Percentiles rank a stretch among this genome's conserved stretches.
These are phyloP conservation scores for Coemansia sp. DNA, from an alignment of 192 early-diverging fungal genomes.

Conservation along the genomic window DNA sequence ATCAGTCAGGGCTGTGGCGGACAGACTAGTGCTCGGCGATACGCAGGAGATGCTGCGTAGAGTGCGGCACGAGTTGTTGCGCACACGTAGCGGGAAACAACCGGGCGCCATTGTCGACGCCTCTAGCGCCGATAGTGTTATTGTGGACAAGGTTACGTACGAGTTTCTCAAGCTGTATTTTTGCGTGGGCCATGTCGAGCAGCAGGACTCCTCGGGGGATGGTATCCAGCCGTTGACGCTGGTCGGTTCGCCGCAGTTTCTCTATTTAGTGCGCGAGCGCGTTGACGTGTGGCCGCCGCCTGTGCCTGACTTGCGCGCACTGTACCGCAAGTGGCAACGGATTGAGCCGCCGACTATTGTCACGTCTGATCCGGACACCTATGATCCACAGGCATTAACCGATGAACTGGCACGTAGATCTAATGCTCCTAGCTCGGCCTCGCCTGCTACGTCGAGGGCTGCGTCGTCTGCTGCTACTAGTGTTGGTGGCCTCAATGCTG, in stretches of 20 bases:
- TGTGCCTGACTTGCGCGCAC: slow-evolving; percentile 35
- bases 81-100: slow-evolving; percentile 23
- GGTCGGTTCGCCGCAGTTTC: slow-evolving; percentile 47
- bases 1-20: not conserved
- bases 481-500: slow-evolving; percentile 1
- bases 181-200: slow-evolving; percentile 34
- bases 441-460: slow-evolving; percentile 19
- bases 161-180: slow-evolving; percentile 59
- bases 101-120: slow-evolving; percentile 45
- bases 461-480: slow-evolving; percentile 9
- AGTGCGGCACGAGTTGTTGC: slow-evolving; percentile 34
- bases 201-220: not conserved
- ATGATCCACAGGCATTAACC: slow-evolving; percentile 36
- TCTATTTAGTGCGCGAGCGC: slow-evolving; percentile 55
- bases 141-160: slow-evolving; percentile 58
- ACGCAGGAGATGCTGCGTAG: not conserved
- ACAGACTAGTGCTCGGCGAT: slow-evolving; percentile 7
- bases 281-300: slow-evolving; percentile 60
- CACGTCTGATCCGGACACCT: slow-evolving; percentile 49
- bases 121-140: slow-evolving; percentile 48
- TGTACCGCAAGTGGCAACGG: slow-evolving; percentile 54
- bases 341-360: slow-evolving; percentile 46
- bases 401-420: slow-evolving; percentile 42
- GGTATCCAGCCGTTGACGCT: slow-evolving; percentile 43
- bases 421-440: slow-evolving; percentile 28